Conservation (phyloP, 192 early-diverging fungal species). For the Piromyces finnis region DNA sequence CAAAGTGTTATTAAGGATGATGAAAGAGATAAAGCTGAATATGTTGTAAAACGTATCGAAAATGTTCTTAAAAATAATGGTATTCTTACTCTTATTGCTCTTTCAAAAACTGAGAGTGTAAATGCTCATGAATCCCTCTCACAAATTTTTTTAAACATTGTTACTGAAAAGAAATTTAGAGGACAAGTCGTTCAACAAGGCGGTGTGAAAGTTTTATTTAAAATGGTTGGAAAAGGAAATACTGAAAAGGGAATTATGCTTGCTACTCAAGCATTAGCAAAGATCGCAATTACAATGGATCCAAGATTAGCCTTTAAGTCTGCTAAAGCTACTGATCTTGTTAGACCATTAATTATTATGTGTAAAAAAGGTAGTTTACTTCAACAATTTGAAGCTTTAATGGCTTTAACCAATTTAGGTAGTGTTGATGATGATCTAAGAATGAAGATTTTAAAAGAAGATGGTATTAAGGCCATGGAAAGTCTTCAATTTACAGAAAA, state of each 20-base stretch:
- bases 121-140: conserved; percentile 40
- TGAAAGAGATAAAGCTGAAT: conserved; percentile 22
- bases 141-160: conserved; percentile 48
- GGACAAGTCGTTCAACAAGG: conserved; percentile 73
- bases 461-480: conserved; percentile 56
- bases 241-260: conserved; percentile 8
- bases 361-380: conserved; percentile 34
- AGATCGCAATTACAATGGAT: conserved; percentile 79
- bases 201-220: conserved; percentile 39
- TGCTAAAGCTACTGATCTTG: conserved; percentile 20
- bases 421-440: conserved; percentile 53
- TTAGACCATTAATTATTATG: conserved; percentile 48
- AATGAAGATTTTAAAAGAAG: conserved; percentile 25
- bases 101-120: conserved; percentile 31
- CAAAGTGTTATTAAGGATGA: conserved; percentile 14
- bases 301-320: conserved; percentile 71
- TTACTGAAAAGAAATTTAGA: conserved; percentile 45
- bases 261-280: conserved; percentile 72
- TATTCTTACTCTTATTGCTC: conserved; percentile 26
- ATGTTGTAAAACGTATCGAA: conserved; percentile 34
- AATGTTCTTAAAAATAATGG: conserved; percentile 36
- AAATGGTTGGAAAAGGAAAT: conserved; percentile 7
- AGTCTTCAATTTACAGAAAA: conserved; percentile 64
- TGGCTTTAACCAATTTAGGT: conserved; percentile 85
- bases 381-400: conserved; percentile 70